These are phyloP conservation scores for Paraphaeosphaeria minitans DNA, from an alignment of 2,329 filamentous ascomycete species.

Conservation along the genomic window DNA sequence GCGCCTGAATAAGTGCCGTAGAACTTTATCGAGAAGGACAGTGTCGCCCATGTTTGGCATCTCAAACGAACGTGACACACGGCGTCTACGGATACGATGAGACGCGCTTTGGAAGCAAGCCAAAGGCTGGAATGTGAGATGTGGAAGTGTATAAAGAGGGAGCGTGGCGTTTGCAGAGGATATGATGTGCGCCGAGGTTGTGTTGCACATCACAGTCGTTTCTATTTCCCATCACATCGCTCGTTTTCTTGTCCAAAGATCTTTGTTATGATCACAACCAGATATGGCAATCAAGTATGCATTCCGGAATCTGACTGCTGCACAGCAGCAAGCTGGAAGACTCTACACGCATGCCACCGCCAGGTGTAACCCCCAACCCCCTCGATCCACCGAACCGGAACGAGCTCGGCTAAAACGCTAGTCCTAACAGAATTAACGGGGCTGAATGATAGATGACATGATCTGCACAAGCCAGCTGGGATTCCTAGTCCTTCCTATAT, in stretches of 20 bases:
- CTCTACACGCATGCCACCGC: constrained; percentile 13
- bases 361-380: constrained; percentile 14
- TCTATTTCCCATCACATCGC: neutral
- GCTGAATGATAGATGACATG: too few species aligned
- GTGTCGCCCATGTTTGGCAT: neutral
- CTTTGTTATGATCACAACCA: neutral
- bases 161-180: too few species aligned
- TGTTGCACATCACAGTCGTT: neutral
- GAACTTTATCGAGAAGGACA: neutral
- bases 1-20: neutral
- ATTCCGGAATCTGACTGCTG: constrained; percentile 1
- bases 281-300: constrained; percentile 1
- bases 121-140: neutral
- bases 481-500: constrained; percentile 11
- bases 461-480: too few species aligned
- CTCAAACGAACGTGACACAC: neutral
- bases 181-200: neutral
- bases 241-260: neutral
- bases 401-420: constrained; percentile 7
- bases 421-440: too few species aligned
- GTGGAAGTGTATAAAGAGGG: neutral
- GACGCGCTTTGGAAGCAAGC: neutral
- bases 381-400: constrained; percentile 14
- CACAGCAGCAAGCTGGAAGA: constrained; percentile 10
- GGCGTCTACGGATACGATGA: neutral